A percentile compares a stretch with the other conserved stretches of the same genome.
These are phyloP conservation scores for Alternaria atra DNA, from an alignment of 2,329 filamentous ascomycete species.

Conservation along the genomic window DNA sequence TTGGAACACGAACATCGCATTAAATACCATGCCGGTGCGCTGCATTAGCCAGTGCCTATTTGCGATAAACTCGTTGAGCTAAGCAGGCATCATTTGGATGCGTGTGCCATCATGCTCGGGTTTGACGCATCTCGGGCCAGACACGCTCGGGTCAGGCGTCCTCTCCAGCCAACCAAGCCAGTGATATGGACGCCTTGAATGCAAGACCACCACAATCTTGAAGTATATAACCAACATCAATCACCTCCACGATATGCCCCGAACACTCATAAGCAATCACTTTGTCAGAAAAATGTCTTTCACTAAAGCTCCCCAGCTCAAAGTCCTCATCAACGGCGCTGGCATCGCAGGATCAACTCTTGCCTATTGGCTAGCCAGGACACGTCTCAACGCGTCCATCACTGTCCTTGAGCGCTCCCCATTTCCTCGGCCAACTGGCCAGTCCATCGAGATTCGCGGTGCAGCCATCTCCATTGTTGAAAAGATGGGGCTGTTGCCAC, in stretches of 20 bases:
- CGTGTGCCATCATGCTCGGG: background rate
- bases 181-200: conserved; percentile 1
- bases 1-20: background rate
- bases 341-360: conserved; percentile 53
- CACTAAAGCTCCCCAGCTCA: conserved; percentile 22
- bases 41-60: background rate
- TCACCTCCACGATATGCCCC: background rate
- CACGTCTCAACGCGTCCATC: conserved; percentile 45
- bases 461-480: conserved; percentile 54
- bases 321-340: conserved; percentile 50
- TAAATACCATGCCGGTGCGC: background rate
- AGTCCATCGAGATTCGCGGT: conserved; percentile 58
- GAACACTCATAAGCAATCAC: background rate
- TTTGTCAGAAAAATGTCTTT: conserved; percentile 9
- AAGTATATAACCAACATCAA: background rate
- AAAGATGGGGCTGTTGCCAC: conserved; percentile 51
- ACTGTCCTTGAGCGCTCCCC: conserved; percentile 57
- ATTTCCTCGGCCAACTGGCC: conserved; percentile 52
- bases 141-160: background rate
- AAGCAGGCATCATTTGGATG: background rate
- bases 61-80: background rate
- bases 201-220: background rate
- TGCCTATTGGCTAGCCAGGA: conserved; percentile 46
- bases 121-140: background rate
- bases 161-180: background rate